Conservation (phyloP, 192 early-diverging fungal genomes). For the Obelidium mucronatum region DNA sequence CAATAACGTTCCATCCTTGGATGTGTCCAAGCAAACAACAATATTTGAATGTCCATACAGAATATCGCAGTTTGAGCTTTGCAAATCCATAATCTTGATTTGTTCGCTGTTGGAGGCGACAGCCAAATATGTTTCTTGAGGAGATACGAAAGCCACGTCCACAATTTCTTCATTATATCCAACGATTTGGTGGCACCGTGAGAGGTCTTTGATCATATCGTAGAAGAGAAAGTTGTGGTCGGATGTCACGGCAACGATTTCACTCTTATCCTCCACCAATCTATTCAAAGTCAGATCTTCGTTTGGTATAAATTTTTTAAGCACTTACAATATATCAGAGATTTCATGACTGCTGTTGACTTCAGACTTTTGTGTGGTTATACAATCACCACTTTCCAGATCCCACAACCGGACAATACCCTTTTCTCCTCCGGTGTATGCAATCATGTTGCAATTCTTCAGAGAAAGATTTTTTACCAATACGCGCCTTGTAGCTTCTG, state of each 20-base stretch:
- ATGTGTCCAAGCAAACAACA: constrained; percentile 80
- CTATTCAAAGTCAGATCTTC: constrained; percentile 38
- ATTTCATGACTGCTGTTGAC: constrained; percentile 81
- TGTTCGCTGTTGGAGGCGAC: constrained; percentile 92
- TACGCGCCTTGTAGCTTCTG: constrained; percentile 27
- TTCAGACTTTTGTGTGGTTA: constrained; percentile 73
- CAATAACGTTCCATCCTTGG: constrained; percentile 71
- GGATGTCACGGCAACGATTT: constrained; percentile 79
- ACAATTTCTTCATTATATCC: constrained; percentile 98
- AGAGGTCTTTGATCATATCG: constrained; percentile 43
- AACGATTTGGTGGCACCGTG: constrained; percentile 80
- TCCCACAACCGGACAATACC: constrained; percentile 90
- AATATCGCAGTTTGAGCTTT: constrained; percentile 81
- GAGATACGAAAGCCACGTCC: constrained; percentile 81
- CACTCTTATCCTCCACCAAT: constrained; percentile 57
- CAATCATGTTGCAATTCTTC: constrained; percentile 53
- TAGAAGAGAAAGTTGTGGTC: constrained; percentile 94
- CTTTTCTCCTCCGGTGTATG: constrained; percentile 88
- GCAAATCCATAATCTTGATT: constrained; percentile 85
- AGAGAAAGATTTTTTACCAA: constrained; percentile 45
- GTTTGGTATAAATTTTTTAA: constrained; percentile 40
- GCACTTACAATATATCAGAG: constrained; percentile 67
- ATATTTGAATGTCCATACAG: constrained; percentile 90
- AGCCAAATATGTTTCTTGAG: constrained; percentile 75
- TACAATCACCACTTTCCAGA: constrained; percentile 70